phyloP scores from a whole-genome alignment of 2,329 filamentous ascomycete genomes.

The Cladosporium velox region DNA sequence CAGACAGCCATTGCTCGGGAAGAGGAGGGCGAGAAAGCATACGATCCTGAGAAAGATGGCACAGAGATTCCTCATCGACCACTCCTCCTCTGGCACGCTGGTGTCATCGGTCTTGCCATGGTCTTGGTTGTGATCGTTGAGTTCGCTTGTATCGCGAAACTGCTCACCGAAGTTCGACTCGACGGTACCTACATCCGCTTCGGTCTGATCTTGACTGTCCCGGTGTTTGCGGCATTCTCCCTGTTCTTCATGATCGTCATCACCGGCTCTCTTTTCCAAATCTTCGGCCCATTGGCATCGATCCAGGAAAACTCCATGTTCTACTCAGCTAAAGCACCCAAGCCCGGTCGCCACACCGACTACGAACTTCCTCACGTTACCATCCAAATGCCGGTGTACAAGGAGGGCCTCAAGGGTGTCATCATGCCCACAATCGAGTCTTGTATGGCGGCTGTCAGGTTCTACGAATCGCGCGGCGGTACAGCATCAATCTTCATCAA shows the following conservation, averaged over 20 bases:
- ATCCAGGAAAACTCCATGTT: conserved; percentile 74
- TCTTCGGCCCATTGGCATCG: conserved; percentile 73
- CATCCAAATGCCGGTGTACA: conserved; percentile 86
- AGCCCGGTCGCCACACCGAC: conserved; percentile 18
- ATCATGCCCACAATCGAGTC: conserved; percentile 77
- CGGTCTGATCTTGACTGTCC: conserved; percentile 17
- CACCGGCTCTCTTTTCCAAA: conserved; percentile 72
- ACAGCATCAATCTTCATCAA: conserved; percentile 77
- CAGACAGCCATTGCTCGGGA: conserved; percentile 20
- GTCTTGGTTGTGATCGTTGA: conserved; percentile 20
- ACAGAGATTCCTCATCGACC: conserved; percentile 14
- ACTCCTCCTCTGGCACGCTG: conserved; percentile 18
- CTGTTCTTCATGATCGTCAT: conserved; percentile 81
- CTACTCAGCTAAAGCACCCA: conserved; percentile 64
- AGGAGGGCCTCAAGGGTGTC: conserved; percentile 74
- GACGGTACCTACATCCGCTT: conserved; percentile 20
- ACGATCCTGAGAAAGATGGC: conserved; percentile 19
- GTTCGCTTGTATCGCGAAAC: conserved; percentile 20
- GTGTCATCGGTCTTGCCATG: conserved; percentile 19
- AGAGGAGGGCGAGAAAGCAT: conserved; percentile 21
- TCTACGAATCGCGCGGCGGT: conserved; percentile 75
- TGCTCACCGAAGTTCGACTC: conserved; percentile 21
- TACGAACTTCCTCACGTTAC: conserved; percentile 65
- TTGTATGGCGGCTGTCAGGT: conserved; percentile 74
- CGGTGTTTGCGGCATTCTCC: conserved; percentile 56